Evolutionary conservation across 2,329 filamentous ascomycete species (phyloP).

Genomic region (Plectosphaerella cucumerina): DNA sequence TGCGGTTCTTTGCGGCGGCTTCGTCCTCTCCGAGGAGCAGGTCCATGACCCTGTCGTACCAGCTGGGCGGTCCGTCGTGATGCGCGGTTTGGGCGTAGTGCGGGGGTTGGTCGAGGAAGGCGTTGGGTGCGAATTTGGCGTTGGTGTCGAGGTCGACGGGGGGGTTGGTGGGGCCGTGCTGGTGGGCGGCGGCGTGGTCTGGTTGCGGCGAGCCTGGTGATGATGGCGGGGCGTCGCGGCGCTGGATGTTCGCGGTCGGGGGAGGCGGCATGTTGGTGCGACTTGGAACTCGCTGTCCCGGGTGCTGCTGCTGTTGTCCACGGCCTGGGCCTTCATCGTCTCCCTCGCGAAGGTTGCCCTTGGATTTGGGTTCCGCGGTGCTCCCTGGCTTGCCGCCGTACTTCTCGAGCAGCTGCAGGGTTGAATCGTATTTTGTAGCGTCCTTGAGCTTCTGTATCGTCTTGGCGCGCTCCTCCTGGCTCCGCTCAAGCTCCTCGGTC

Average conservation of each 20-base stretch:
- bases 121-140: conserved; percentile 73
- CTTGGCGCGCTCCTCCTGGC: conserved; percentile 73
- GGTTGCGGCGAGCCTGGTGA: conserved; percentile 23
- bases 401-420: conserved; percentile 87
- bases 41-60: conserved; percentile 94
- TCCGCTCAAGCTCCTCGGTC: conserved; percentile 64
- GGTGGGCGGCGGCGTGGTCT: conserved; percentile 5
- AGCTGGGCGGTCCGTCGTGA: conserved; percentile 47
- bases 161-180: conserved; percentile 12
- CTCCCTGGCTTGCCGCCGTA: conserved; percentile 62
- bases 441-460: conserved; percentile 94
- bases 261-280: conserved; percentile 54
- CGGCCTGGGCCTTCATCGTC: conserved; percentile 21
- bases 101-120: conserved; percentile 39
- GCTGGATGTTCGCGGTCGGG: conserved; percentile 58
- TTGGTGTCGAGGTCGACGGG: conserved; percentile 30
- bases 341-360: conserved; percentile 20
- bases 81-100: conserved; percentile 8
- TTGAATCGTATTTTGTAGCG: conserved; percentile 94
- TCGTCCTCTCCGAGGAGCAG: conserved; percentile 93
- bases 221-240: conserved; percentile 22
- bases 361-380: conserved; percentile 4
- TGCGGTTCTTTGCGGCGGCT: conserved; percentile 82
- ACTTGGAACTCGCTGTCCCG: conserved; percentile 14
- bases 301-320: conserved; percentile 21